Evolutionary conservation across 164 flowering plant species (phyloP).

Genomic region (Berberis vulgaris): DNA sequence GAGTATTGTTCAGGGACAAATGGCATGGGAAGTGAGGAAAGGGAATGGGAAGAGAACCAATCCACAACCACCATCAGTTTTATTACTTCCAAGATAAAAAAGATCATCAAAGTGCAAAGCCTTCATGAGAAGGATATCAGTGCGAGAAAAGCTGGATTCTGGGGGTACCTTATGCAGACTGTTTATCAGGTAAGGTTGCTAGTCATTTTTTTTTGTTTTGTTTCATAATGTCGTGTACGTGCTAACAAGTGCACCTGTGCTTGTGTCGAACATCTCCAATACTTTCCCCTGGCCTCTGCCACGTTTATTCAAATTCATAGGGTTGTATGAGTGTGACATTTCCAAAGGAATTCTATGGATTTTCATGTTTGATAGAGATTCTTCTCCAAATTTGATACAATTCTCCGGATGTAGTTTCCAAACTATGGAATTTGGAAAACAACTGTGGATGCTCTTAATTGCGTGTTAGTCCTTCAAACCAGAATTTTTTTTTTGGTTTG

Average conservation of each 20-base stretch:
- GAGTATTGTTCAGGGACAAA: conserved; percentile 6
- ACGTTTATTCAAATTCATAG: too few relatives aligned
- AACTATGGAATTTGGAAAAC: too few relatives aligned
- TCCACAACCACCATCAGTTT: conserved; percentile 12
- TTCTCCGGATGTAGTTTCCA: too few relatives aligned
- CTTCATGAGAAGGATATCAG: conserved; percentile 23
- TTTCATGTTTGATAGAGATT: too few relatives aligned
- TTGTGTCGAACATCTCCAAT: too few relatives aligned
- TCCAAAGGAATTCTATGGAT: too few relatives aligned
- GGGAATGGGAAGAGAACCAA: conserved; percentile 11
- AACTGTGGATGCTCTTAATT: too few relatives aligned
- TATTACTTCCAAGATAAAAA: conserved; percentile 10
- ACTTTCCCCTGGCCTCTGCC: too few relatives aligned
- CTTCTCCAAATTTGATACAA: too few relatives aligned
- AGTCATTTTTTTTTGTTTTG: neutral
- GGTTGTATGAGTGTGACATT: too few relatives aligned
- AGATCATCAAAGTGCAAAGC: conserved; percentile 28
- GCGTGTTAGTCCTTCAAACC: too few relatives aligned
- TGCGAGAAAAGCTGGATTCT: conserved; percentile 34
- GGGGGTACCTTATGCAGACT: conserved; percentile 52
- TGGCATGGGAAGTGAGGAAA: conserved; percentile 10
- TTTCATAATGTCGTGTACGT: neutral
- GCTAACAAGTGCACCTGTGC: neutral
- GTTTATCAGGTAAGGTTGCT: conserved; percentile 33
- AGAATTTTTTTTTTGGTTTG: too few relatives aligned